phyloP scores from a whole-genome alignment of 345 rosid species.

The Populus alba region DNA sequence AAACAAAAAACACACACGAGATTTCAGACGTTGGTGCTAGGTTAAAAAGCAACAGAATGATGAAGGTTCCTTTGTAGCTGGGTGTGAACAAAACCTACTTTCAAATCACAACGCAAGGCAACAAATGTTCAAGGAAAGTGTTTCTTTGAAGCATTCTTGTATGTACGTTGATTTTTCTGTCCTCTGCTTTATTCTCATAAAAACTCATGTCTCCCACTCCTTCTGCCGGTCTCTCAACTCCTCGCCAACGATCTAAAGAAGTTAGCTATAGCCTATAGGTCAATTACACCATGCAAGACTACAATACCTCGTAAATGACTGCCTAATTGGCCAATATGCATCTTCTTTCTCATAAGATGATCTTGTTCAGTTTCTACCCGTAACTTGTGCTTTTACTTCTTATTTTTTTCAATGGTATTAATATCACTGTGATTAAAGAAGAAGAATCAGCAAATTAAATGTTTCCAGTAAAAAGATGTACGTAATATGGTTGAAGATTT shows the following conservation, averaged over 20 bases:
- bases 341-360: background rate
- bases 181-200: background rate
- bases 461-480: background rate
- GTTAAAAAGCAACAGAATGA: slow-evolving; percentile 15
- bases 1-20: background rate
- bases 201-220: background rate
- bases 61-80: slow-evolving; percentile 12
- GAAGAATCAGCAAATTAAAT: background rate
- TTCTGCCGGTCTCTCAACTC: background rate
- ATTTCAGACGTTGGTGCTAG: background rate
- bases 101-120: slow-evolving; percentile 11
- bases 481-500: background rate
- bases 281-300: too few relatives aligned
- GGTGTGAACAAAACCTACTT: slow-evolving; percentile 6
- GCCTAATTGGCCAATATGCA: background rate
- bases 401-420: background rate
- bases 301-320: too few relatives aligned
- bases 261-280: background rate
- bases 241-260: background rate
- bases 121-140: slow-evolving; percentile 20
- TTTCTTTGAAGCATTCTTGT: slow-evolving; percentile 18
- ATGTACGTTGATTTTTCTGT: background rate
- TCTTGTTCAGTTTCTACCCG: background rate
- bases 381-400: too few relatives aligned
- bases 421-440: background rate